Evolutionary conservation across 352 stramenopile species (phyloP), one percentile per base, ranked within the genome.

Genomic region (Pythium aphanidermatum): DNA sequence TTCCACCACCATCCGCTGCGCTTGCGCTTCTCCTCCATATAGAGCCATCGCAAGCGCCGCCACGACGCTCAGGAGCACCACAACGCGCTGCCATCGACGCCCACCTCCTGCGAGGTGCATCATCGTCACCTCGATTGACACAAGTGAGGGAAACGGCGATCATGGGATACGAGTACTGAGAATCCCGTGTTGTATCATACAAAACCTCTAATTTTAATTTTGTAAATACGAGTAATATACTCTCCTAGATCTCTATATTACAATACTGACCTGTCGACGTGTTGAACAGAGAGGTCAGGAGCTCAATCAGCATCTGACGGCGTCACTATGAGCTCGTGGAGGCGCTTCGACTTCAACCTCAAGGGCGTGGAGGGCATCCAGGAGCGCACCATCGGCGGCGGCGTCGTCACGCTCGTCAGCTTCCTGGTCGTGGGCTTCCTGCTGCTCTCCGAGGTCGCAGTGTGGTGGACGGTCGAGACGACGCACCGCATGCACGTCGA

Each of bases 291-390:
- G 13, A 51, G 11, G 32, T 12, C 28, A 50, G 14, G 14, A 41
- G 21, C n/a, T 26, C 16, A 45, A 9, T 21, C 2, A 51, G 5
- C 25, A 32, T 11, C 10, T 35, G 1, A 29, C 24, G 28, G 17
- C 21, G 21, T 29, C 24, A 60, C 14, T 13, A 80, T 81, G 63
- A 51, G 76, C 51, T 68, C 71, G 60, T 87, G 74, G 78, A 72
- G 79, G 59, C 74, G 74, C 54, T 94, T 92, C 58, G 83, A 94
- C 69, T 68, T 92, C 48, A 90, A 94, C 46, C 74, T 75, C 46
- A 94, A 94, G 74, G 83, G 80, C 67, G 74, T 94, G 33, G 83
- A 94, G 58, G 83, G 83, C 60, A 92, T 94, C 59, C 83, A 94
- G 65, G 79, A 91, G 70, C 78, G 78, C 60, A 94, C 82, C 33